A percentile compares a stretch with the other conserved stretches of the same genome.
Conservation (phyloP, 108 stramenopile species). For the Aurantiochytrium sp. region DNA sequence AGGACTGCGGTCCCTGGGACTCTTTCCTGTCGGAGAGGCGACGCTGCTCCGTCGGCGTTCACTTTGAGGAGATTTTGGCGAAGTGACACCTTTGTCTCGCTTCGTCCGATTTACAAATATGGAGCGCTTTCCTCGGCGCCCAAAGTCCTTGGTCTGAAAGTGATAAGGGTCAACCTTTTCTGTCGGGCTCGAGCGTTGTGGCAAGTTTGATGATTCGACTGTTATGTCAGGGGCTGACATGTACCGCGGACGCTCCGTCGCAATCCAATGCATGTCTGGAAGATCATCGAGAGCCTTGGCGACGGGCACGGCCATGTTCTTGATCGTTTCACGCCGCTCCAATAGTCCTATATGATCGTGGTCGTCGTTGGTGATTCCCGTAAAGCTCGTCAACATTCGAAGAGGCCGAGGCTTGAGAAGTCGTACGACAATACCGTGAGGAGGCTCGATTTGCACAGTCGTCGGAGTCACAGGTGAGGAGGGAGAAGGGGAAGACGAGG, state of each 20-base stretch:
- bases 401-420: not conserved
- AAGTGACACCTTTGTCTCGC: not conserved
- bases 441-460: not conserved
- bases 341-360: not conserved
- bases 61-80: no score
- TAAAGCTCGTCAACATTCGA: not conserved
- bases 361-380: not conserved
- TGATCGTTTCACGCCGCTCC: not conserved
- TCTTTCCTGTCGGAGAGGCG: no score
- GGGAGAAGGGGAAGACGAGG: not conserved
- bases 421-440: not conserved
- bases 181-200: not conserved
- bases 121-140: not conserved
- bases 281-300: not conserved
- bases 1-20: no score
- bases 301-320: not conserved
- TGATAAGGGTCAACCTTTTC: not conserved
- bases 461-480: not conserved
- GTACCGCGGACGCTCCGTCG: not conserved
- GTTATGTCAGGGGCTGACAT: not conserved
- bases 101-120: not conserved
- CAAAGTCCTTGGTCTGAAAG: not conserved
- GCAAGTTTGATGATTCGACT: not conserved
- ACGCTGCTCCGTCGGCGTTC: no score
- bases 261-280: not conserved